Evolutionary conservation across 805 yeast species (phyloP), one percentile per base, ranked within the genome.

Genomic region (Candida hungchunana): DNA sequence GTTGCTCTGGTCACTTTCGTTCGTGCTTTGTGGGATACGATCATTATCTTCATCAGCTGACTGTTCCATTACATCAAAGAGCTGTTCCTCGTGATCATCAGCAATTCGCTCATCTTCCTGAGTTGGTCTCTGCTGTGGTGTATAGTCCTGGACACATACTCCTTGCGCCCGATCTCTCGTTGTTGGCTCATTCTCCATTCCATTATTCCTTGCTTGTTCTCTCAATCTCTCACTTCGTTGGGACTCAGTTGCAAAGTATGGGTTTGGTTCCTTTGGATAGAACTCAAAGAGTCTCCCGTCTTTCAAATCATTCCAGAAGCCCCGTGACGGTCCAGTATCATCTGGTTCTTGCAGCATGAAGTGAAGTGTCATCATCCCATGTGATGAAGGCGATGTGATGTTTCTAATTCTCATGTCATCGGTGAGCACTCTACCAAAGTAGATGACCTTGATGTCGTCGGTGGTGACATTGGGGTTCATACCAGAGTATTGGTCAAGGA

Each of bases 261-360:
- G 58, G 36, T 54, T 53, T 23, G 59, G 57, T 24, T 49, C 54
- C 36, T 52, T 48, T 24, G 62, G 61, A 18, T 55, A 40, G 30
- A 52, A 56, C 14, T 56, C 62, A 44, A 58, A 56, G 4, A 52
- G 32, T 7, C 37, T 41, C 1, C 59, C 61, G 19, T 38, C 44
- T 30, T 32, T 49, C 20, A 57, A 19, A 29, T 55, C 60, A 23
- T 32, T 44, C 61, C 61, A 56, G 20, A 58, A 48, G 3, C 59
- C 52, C 5, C 39, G 27, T 2, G 38, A 18, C 0, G 18, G 10
- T 6, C 26, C 18, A 1, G 32, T 23, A 2, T 32, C 35, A 9
- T 44, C 56, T 2, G 46, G 46, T 17, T 51, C 53, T 11, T 40
- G 41, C 7, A 55, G 18, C 5, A 48, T 43, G 31, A 44, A 55